phyloP scores from a whole-genome alignment of 1,284 basidiomycete species.

The Puccinia triticina region DNA sequence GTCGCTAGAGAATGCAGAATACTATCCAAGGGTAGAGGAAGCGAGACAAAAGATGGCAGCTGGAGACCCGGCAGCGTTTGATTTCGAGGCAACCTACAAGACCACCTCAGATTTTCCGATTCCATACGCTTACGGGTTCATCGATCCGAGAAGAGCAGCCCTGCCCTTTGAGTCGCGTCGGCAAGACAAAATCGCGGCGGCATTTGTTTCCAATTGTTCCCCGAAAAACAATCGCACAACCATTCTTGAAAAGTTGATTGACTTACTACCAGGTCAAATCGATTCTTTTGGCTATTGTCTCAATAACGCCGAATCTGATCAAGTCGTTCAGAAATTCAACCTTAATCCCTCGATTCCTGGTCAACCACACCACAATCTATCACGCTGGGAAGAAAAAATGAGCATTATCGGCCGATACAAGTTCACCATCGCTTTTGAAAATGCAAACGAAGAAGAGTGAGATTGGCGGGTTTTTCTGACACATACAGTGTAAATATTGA shows the following conservation, averaged over 20 bases:
- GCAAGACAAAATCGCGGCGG: conserved; percentile 30
- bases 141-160: conserved; percentile 1
- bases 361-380: neutral
- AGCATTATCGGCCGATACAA: conserved; percentile 19
- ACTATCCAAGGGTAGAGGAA: conserved; percentile 4
- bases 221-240: conserved; percentile 26
- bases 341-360: neutral
- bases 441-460: conserved; percentile 40
- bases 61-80: neutral
- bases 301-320: neutral
- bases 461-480: neutral
- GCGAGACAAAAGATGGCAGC: conserved; percentile 4
- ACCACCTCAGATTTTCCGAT: conserved; percentile 35
- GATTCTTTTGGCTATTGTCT: conserved; percentile 36
- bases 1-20: conserved; percentile 27
- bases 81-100: conserved; percentile 32
- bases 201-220: conserved; percentile 35
- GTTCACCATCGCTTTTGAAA: conserved; percentile 41
- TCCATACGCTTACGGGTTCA: conserved; percentile 34
- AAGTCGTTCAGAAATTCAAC: conserved; percentile 21
- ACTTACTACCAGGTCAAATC: conserved; percentile 30
- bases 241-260: conserved; percentile 9
- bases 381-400: conserved; percentile 29
- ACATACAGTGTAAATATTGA: neutral
- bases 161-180: conserved; percentile 3